Evolutionary conservation across 148 eudicot genomes (phyloP).

Genomic region (Mesembryanthemum crystallinum): DNA sequence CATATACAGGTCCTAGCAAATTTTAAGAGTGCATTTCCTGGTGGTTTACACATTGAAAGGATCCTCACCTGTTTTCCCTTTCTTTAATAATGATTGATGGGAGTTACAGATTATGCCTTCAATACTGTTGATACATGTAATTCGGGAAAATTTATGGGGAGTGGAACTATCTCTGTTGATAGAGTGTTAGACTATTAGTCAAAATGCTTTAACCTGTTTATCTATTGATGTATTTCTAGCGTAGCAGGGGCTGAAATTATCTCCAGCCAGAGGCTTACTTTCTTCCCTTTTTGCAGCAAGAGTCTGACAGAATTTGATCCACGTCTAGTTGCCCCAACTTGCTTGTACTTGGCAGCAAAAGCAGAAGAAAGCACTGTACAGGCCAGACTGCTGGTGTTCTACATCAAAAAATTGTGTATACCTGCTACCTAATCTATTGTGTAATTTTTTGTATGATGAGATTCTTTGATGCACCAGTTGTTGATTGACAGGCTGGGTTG

Average conservation of each 20-base stretch:
- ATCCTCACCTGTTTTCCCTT: not conserved
- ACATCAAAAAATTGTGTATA: conserved; percentile 78
- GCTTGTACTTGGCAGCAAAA: conserved; percentile 96
- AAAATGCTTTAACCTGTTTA: not conserved
- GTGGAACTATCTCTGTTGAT: too few relatives aligned
- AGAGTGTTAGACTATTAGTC: too few relatives aligned
- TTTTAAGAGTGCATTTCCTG: too few relatives aligned
- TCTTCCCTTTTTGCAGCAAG: conserved; percentile 39
- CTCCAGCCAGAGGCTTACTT: not conserved
- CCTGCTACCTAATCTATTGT: conserved; percentile 9
- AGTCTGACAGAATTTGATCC: conserved; percentile 93
- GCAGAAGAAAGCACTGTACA: conserved; percentile 99
- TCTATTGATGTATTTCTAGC: not conserved
- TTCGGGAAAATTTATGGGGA: not conserved
- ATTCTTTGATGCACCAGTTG: conserved; percentile 3
- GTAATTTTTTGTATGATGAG: conserved; percentile 1
- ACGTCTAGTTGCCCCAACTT: conserved; percentile 82
- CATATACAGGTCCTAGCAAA: too few relatives aligned
- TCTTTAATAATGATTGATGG: not conserved
- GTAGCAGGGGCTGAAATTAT: not conserved
- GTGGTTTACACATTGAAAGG: too few relatives aligned
- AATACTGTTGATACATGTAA: not conserved
- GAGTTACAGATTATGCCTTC: not conserved
- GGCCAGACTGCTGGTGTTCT: conserved; percentile 88
- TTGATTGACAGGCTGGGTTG: conserved; percentile 20